A percentile compares a stretch with the other conserved stretches of the same genome.
phyloP scores from a whole-genome alignment of 2,329 filamentous ascomycete genomes.

The Cordyceps pruinosa region DNA sequence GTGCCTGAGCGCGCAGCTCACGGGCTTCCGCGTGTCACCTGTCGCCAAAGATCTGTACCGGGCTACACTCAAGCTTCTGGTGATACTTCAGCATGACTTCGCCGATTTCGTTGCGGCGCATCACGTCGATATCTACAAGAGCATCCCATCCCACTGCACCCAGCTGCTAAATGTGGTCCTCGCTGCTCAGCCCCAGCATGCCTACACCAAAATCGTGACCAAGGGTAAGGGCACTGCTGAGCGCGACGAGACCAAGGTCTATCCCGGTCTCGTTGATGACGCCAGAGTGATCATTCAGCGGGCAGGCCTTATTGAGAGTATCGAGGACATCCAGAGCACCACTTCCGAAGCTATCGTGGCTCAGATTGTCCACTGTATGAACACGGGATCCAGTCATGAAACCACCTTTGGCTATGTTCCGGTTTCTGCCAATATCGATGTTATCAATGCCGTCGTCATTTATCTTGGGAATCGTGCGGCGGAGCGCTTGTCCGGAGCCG shows the following conservation, averaged over 20 bases:
- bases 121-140: conserved; percentile 72
- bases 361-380: conserved; percentile 68
- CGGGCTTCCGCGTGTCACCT: conserved; percentile 60
- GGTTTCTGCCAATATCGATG: conserved; percentile 59
- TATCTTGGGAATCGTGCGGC: conserved; percentile 73
- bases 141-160: conserved; percentile 74
- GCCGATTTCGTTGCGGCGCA: conserved; percentile 88
- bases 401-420: conserved; percentile 61
- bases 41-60: conserved; percentile 79
- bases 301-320: conserved; percentile 50
- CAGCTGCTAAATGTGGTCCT: conserved; percentile 87
- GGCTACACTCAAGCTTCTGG: conserved; percentile 71
- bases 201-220: conserved; percentile 63
- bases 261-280: conserved; percentile 59
- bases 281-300: conserved; percentile 47
- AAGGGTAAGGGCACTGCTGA: conserved; percentile 49
- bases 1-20: conserved; percentile 74
- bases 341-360: conserved; percentile 67
- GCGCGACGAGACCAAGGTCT: conserved; percentile 66
- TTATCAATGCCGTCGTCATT: conserved; percentile 77
- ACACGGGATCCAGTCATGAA: conserved; percentile 48
- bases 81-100: conserved; percentile 88
- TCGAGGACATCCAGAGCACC: conserved; percentile 54
- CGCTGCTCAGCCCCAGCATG: conserved; percentile 67
- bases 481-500: conserved; percentile 49